Evolutionary conservation across 2,329 filamentous ascomycete genomes (phyloP), one percentile per base, ranked within the genome.

Genomic region (Phyllachora maydis): DNA sequence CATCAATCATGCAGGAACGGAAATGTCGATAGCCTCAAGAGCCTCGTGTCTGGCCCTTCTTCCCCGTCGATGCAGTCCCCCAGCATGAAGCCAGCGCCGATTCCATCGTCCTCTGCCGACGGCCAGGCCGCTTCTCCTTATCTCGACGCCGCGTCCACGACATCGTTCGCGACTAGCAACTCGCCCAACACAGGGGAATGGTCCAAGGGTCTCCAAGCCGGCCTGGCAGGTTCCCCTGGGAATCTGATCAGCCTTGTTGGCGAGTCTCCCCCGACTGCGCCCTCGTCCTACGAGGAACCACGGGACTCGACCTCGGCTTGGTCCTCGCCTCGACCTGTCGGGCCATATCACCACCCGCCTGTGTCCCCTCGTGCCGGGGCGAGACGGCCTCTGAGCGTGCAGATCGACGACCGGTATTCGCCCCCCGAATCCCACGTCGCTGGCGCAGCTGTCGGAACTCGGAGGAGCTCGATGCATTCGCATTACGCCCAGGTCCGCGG

Each of bases 221-320:
- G 42, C 28, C 45, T 60, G 34, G 50, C 45, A 36, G 54, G 56
- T 28, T 61, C 58, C n/a, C 57, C 57, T n/a, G 49, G 53, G 23
- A 61, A 61, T 28, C 44, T 60, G 27, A 58, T 60, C 31, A 58
- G 47, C 36, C 38, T 61, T 28, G 47, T 49, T 39, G 55, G 54
- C 25, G 58, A 62, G 31, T 62, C 57, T 12, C 57, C 58, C 22
- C 57, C 58, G 3, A 61, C 55, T 11, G 54, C 56, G 22, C 56
- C 56, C 10, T 60, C 56, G 11, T 60, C 56, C 2, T 60, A 58
- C 31, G 56, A 60, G 33, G 56, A 60, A 30, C 40, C 49, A 5
- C 35, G 47, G 24, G 50, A 49, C 17, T 37, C 52, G 22, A 44
- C 50, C 19, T 52, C 54, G 18, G 45, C 51, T 37, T 57, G 47